These are phyloP conservation scores for Emmonsiellopsis sp. DNA, from an alignment of 2,329 filamentous ascomycete genomes.

Conservation along the genomic window DNA sequence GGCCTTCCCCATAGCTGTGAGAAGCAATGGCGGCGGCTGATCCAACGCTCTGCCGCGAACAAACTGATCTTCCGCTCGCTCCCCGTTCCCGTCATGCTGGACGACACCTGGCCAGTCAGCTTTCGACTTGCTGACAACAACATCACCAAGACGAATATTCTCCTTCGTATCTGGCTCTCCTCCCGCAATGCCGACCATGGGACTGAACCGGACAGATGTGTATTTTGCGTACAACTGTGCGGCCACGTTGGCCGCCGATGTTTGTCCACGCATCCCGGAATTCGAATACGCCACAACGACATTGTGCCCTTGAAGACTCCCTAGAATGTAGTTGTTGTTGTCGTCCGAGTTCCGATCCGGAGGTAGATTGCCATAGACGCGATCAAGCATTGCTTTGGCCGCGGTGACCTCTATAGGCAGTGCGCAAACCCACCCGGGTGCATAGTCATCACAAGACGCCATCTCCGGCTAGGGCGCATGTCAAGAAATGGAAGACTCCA, in stretches of 20 bases:
- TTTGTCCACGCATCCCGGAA: conserved; percentile 10
- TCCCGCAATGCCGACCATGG: conserved; percentile 18
- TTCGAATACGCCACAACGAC: conserved; percentile 12
- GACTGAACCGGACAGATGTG: conserved; percentile 8
- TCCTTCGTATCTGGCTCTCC: conserved; percentile 10
- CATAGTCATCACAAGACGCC: conserved; percentile 7
- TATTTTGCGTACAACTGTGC: conserved; percentile 11
- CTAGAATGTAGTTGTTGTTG: conserved; percentile 14
- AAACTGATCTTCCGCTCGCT: conserved; percentile 2
- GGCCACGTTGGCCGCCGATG: conserved; percentile 9
- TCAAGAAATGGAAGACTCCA: too few relatives aligned
- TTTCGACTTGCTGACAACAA: conserved; percentile 9
- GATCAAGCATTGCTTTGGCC: conserved; percentile 7
- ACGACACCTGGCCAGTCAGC: conserved; percentile 5
- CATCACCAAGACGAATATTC: conserved; percentile 16
- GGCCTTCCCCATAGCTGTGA: conserved; percentile 12
- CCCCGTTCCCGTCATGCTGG: conserved; percentile 12
- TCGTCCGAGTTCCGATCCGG: conserved; percentile 4
- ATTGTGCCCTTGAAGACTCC: conserved; percentile 12
- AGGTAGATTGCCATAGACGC: background rate
- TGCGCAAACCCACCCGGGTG: conserved; percentile 9
- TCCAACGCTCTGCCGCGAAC: conserved; percentile 6
- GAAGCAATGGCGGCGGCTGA: conserved; percentile 10
- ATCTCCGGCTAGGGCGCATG: background rate
- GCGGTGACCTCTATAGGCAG: conserved; percentile 6